Evolutionary conservation across 2,329 filamentous ascomycete species (phyloP), one percentile per base, ranked within the genome.

Genomic region (Coniochaeta ligniaria): DNA sequence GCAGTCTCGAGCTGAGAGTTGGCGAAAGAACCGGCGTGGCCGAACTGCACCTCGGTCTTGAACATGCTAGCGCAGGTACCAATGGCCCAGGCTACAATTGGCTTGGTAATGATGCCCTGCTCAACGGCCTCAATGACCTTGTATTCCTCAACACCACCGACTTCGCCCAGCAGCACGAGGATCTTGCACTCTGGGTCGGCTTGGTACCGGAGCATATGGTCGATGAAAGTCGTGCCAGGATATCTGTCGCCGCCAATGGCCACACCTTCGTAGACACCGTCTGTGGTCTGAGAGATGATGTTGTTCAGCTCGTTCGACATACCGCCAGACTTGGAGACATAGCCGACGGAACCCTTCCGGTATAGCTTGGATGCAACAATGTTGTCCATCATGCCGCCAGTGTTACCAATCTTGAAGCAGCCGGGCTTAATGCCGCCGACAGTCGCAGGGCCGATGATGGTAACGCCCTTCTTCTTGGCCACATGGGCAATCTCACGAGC

Each of bases 271-370:
- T 96, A 94, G 61, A 99, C 95, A 85, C 95, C 95, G 75, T 99
- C 92, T 71, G 95, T 97, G 78, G 85, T 96, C 77, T 96, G 90
- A 62, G 93, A 86, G 73, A 99, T 90, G 78, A 99, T 98, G 87
- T 99, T 99, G 90, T 99, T 99, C 73, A 99, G 82, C 84, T 99
- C 95, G 85, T 99, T 99, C 79, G 95, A 98, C 95, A 99, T 99
- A 81, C 95, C 95, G 75, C 95, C 95, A 62, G 95, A 99, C 86
- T 99, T 99, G 85, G 94, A 98, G 78, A 99, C 95, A 79, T 99
- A 99, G 71, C 92, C 95, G 68, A 99, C 93, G 70, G 95, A 98
- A 71, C 95, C 95, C 82, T 95, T 95, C 80, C 95, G 94, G 88
- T 99, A 99, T 64, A 99, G 91, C 88, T 99, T 99, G 76, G 95